A percentile compares a stretch with the other conserved stretches of the same genome.
These are phyloP conservation scores for Colletotrichum sp. DNA, from an alignment of 2,329 filamentous ascomycete genomes.

Conservation along the genomic window DNA sequence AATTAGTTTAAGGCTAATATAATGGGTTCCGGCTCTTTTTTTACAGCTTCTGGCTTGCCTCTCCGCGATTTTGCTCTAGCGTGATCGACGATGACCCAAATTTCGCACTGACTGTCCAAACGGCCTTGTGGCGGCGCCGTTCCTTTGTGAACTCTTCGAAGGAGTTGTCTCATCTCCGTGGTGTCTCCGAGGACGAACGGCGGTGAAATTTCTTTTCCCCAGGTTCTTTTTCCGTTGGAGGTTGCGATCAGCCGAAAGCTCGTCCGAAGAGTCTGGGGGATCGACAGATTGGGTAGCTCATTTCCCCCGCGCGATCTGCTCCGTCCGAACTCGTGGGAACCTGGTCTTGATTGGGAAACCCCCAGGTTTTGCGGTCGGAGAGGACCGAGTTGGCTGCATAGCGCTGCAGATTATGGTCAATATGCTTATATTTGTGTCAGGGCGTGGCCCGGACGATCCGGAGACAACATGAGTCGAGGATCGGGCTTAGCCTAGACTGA, in stretches of 20 bases:
- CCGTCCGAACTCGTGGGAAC: neutral
- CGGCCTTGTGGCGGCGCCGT: neutral
- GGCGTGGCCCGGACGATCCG: neutral
- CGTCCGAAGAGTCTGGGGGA: neutral
- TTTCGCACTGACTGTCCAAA: neutral
- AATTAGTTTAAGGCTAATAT: constrained; percentile 22
- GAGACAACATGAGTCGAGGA: neutral
- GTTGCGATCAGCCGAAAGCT: neutral
- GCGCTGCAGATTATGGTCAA: neutral
- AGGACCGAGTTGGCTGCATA: neutral
- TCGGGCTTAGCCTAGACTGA: neutral
- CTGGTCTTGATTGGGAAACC: neutral
- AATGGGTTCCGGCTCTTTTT: constrained; percentile 13
- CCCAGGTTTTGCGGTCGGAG: neutral
- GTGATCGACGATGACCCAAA: neutral
- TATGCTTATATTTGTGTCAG: neutral
- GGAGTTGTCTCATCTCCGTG: neutral
- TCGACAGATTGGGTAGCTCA: neutral
- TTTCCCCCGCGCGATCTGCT: neutral
- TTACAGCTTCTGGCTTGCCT: neutral
- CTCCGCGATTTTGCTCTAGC: neutral
- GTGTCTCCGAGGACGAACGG: neutral
- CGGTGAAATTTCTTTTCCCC: neutral
- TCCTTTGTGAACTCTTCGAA: neutral
- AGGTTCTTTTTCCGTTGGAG: neutral